phyloP scores from a whole-genome alignment of 1,139 yeast genomes.

The Suhomyces bribrorum region DNA sequence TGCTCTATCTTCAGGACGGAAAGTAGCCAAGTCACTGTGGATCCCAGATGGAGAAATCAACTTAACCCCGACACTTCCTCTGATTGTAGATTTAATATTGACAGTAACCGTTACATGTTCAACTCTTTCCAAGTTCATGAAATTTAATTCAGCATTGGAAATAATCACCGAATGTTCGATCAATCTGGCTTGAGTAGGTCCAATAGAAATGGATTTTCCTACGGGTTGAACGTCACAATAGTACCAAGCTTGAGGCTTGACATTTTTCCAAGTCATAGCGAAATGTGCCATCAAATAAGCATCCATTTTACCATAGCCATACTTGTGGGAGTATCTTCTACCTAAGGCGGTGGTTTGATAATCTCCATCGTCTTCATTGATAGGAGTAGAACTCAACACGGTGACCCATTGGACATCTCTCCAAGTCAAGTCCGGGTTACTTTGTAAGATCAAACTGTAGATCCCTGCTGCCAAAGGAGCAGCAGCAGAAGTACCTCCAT shows the following conservation, averaged over 20 bases:
- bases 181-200: constrained; percentile 19
- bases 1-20: constrained; percentile 60
- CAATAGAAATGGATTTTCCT: constrained; percentile 25
- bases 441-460: constrained; percentile 76
- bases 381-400: constrained; percentile 69
- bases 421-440: constrained; percentile 90
- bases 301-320: constrained; percentile 93
- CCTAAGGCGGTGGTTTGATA: constrained; percentile 68
- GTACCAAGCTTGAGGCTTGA: constrained; percentile 89
- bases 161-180: constrained; percentile 50
- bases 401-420: constrained; percentile 89
- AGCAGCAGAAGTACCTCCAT: constrained; percentile 98
- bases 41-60: constrained; percentile 77
- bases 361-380: constrained; percentile 64
- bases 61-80: constrained; percentile 72
- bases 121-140: constrained; percentile 63
- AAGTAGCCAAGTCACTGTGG: constrained; percentile 72
- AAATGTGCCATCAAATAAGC: constrained; percentile 72
- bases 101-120: constrained; percentile 89
- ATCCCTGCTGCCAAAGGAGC: constrained; percentile 98
- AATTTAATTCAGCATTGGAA: constrained; percentile 48
- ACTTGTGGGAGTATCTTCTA: constrained; percentile 75
- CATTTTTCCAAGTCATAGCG: constrained; percentile 79
- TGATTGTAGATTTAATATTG: constrained; percentile 58
- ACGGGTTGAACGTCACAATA: constrained; percentile 49